Percentiles rank a stretch among this genome's conserved stretches.
Conservation (phyloP, 345 rosid genomes). For the Carallia brachiata region DNA sequence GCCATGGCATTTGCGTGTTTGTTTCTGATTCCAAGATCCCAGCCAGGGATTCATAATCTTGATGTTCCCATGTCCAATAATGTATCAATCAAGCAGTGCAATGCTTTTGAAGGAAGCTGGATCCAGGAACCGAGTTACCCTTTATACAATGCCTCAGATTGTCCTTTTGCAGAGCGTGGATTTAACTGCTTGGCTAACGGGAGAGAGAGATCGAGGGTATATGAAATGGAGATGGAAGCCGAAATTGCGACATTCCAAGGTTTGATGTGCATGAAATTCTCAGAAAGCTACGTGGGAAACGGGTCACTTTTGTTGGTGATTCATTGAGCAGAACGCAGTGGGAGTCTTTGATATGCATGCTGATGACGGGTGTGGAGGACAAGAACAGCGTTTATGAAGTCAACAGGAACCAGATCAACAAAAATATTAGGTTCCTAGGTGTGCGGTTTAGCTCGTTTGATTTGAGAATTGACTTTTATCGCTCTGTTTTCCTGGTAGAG, state of each 20-base stretch:
- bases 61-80: constrained; percentile 28
- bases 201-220: constrained; percentile 51
- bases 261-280: constrained; percentile 42
- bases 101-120: constrained; percentile 61
- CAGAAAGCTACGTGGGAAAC: constrained; percentile 51
- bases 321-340: constrained; percentile 70
- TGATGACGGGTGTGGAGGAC: constrained; percentile 67
- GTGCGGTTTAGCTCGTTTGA: constrained; percentile 48
- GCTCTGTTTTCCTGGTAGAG: constrained; percentile 66
- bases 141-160: constrained; percentile 56
- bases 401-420: constrained; percentile 53
- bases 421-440: constrained; percentile 50
- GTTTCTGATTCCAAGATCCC: constrained; percentile 40
- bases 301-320: constrained; percentile 69
- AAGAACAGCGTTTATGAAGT: constrained; percentile 60
- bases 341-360: constrained; percentile 75
- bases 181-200: constrained; percentile 69
- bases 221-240: constrained; percentile 76
- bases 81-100: constrained; percentile 32
- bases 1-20: constrained; percentile 41
- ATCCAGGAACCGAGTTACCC: constrained; percentile 57
- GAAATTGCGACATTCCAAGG: constrained; percentile 55
- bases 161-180: constrained; percentile 64
- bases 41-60: constrained; percentile 24
- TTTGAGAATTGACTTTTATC: constrained; percentile 56